A percentile compares a stretch with the other conserved stretches of the same genome.
Conservation (phyloP, 1,284 basidiomycete genomes). For the Rhodotorula sp. region DNA sequence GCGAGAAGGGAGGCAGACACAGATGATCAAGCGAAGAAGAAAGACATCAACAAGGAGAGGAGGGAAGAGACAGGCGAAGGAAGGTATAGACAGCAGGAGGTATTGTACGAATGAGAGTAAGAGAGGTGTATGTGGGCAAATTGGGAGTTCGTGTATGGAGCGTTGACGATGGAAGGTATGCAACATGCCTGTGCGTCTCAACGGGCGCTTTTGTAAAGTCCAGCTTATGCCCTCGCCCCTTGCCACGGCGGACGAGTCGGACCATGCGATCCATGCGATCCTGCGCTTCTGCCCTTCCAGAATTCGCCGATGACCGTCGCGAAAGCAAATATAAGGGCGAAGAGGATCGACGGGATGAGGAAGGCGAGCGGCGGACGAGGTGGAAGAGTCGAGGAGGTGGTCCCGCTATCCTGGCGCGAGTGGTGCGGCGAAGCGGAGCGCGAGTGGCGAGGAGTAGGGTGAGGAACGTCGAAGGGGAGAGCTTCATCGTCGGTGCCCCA, state of each 20-base stretch:
- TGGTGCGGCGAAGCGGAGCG: conserved; percentile 16
- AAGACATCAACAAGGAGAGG: background rate
- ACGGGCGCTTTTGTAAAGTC: background rate
- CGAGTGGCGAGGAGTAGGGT: conserved; percentile 12
- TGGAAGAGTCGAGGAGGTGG: conserved; percentile 10
- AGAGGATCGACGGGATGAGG: conserved; percentile 27
- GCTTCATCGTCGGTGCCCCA: conserved; percentile 31
- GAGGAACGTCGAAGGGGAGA: conserved; percentile 20
- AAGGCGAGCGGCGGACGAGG: conserved; percentile 27
- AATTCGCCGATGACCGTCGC: conserved; percentile 7
- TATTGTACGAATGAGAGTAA: too few relatives aligned
- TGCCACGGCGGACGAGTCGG: too few relatives aligned
- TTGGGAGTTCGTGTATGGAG: too few relatives aligned
- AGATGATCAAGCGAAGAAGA: background rate
- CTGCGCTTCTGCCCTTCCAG: background rate
- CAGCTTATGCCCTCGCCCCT: background rate
- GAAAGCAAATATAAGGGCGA: conserved; percentile 27
- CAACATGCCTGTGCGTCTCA: background rate
- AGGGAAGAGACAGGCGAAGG: background rate
- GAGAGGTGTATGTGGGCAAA: background rate
- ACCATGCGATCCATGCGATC: background rate
- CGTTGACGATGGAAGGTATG: background rate
- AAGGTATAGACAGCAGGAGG: background rate
- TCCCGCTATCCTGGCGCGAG: background rate
- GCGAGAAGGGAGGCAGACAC: background rate